Conservation (phyloP, 2,329 filamentous ascomycete species). For the Fusarium tricinctum region DNA sequence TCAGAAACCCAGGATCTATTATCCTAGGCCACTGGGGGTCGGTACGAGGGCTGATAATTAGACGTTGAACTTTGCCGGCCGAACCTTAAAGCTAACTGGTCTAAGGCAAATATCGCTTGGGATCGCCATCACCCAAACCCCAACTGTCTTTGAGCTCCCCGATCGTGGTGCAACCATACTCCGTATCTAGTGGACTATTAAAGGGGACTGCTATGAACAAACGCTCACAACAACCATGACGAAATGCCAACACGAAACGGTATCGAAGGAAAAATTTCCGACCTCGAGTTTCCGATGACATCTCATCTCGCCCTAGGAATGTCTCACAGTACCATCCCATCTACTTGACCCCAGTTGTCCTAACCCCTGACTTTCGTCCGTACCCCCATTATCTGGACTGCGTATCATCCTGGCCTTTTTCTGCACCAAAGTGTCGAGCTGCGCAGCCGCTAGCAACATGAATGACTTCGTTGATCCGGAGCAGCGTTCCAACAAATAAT, state of each 20-base stretch:
- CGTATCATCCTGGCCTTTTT: conserved; percentile 3
- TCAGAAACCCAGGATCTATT: conserved; percentile 7
- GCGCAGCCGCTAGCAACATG: background rate
- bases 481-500: conserved; percentile 29
- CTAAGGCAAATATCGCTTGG: conserved; percentile 20
- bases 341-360: conserved; percentile 22
- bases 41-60: conserved; percentile 21
- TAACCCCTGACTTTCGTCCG: conserved; percentile 29
- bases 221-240: conserved; percentile 31
- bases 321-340: conserved; percentile 42
- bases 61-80: conserved; percentile 45
- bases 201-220: conserved; percentile 12
- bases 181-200: conserved; percentile 16
- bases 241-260: conserved; percentile 18
- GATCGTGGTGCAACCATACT: conserved; percentile 14
- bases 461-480: conserved; percentile 30
- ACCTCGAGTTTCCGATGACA: conserved; percentile 18
- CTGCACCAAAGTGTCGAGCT: background rate
- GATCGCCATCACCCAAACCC: conserved; percentile 35
- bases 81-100: conserved; percentile 32
- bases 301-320: conserved; percentile 41
- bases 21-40: background rate
- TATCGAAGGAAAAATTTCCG: conserved; percentile 18
- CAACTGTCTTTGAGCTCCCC: conserved; percentile 8
- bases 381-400: conserved; percentile 37